Conservation (phyloP, 441 rosid species). For the Jatropha multifida region DNA sequence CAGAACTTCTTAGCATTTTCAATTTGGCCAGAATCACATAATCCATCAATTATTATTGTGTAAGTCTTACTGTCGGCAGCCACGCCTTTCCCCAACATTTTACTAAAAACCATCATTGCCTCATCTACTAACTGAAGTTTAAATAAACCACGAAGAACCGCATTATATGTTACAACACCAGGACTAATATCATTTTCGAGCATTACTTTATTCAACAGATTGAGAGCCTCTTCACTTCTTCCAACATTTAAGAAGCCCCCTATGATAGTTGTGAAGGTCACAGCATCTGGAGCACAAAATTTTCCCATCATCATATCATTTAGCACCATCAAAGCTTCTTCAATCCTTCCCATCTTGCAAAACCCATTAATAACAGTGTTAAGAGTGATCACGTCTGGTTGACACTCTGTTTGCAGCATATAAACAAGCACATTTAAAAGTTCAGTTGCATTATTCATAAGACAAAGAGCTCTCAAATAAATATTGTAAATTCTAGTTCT, state of each 20-base stretch:
- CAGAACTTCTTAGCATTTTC: conserved; percentile 69
- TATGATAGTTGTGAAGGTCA: conserved; percentile 63
- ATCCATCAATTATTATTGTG: conserved; percentile 55
- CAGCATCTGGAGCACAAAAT: conserved; percentile 70
- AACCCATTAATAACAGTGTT: conserved; percentile 75
- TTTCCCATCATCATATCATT: conserved; percentile 72
- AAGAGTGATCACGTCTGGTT: conserved; percentile 73
- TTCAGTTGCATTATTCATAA: conserved; percentile 56
- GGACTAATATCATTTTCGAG: conserved; percentile 50
- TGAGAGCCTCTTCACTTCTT: conserved; percentile 58
- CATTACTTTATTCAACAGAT: conserved; percentile 46
- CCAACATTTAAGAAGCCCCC: conserved; percentile 58
- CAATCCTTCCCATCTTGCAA: conserved; percentile 69
- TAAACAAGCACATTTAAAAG: conserved; percentile 60
- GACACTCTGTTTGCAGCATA: conserved; percentile 73
- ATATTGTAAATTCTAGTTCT: conserved; percentile 69
- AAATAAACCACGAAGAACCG: conserved; percentile 59
- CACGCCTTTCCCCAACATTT: conserved; percentile 52
- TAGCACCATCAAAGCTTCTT: conserved; percentile 66
- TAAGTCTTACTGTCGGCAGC: conserved; percentile 48
- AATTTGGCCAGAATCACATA: conserved; percentile 44
- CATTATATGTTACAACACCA: conserved; percentile 69
- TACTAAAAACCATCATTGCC: conserved; percentile 47
- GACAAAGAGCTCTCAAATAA: conserved; percentile 66
- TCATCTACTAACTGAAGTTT: conserved; percentile 46